phyloP scores from a whole-genome alignment of 2,329 filamentous ascomycete genomes.

The Gliomastix tumulicola region DNA sequence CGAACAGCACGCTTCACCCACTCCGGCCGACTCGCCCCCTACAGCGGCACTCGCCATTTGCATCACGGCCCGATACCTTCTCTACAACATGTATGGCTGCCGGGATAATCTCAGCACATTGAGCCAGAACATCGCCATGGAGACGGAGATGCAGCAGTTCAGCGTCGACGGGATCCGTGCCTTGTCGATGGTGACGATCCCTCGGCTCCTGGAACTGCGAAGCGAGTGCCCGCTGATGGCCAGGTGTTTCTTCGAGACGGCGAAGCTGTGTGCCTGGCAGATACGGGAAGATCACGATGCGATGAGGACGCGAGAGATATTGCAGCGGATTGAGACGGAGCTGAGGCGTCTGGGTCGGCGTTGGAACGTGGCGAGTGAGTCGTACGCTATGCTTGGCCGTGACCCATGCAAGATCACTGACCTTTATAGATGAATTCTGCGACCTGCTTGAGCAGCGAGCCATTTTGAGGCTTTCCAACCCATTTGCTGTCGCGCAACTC shows the following conservation, averaged over 20 bases:
- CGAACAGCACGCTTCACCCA: background rate
- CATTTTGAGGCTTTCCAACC: no score
- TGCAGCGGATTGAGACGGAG: no score
- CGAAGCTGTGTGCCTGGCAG: conserved; percentile 11
- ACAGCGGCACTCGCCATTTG: conserved; percentile 4
- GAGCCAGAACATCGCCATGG: conserved; percentile 9
- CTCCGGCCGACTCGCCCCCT: background rate
- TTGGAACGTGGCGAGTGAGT: no score
- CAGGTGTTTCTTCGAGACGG: conserved; percentile 9
- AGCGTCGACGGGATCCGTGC: conserved; percentile 4
- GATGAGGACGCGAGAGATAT: no score
- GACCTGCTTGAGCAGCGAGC: no score
- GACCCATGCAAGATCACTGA: no score
- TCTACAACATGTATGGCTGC: conserved; percentile 11
- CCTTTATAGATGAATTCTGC: no score
- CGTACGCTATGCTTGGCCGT: no score
- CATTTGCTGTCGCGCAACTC: no score
- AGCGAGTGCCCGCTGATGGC: conserved; percentile 6
- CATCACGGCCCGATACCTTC: conserved; percentile 6
- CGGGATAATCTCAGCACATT: no score
- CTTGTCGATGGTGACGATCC: conserved; percentile 1
- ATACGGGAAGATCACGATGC: conserved; percentile 9
- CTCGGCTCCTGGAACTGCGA: background rate
- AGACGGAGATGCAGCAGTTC: conserved; percentile 10
- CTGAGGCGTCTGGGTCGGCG: no score